Conservation (phyloP, 768 basidiomycete genomes). For the Kwoniella sp. region DNA sequence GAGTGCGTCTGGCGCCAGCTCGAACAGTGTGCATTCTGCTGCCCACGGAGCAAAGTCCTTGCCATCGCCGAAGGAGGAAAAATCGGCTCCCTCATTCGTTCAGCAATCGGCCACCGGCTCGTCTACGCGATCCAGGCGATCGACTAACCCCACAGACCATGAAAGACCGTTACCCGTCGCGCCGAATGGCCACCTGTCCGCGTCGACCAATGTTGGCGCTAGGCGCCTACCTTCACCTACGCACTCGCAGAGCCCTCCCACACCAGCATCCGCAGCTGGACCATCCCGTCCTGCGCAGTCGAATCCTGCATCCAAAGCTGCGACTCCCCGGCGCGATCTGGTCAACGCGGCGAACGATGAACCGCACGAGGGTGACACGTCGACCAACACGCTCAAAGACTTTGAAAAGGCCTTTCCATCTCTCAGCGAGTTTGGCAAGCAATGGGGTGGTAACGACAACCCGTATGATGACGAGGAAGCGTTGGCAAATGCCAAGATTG, state of each 20-base stretch:
- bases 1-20: conserved; percentile 13
- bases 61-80: conserved; percentile 13
- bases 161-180: conserved; percentile 1
- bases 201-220: not conserved
- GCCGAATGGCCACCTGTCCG: not conserved
- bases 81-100: conserved; percentile 2
- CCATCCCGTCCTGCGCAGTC: conserved; percentile 3
- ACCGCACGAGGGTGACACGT: conserved; percentile 5
- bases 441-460: conserved; percentile 18
- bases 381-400: conserved; percentile 29
- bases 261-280: conserved; percentile 4
- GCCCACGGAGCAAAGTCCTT: too few species aligned
- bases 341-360: conserved; percentile 6
- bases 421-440: conserved; percentile 44
- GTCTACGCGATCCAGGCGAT: conserved; percentile 19
- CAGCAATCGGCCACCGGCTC: conserved; percentile 17
- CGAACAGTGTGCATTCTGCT: not conserved
- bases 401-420: conserved; percentile 47
- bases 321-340: not conserved
- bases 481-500: conserved; percentile 1
- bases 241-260: too few species aligned
- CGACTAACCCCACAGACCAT: conserved; percentile 4
- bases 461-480: conserved; percentile 1
- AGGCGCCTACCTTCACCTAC: not conserved
- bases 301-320: not conserved